Evolutionary conservation across 306 rosid species (phyloP), one percentile per base, ranked within the genome.

Genomic region (Cotoneaster glaucophyllus): DNA sequence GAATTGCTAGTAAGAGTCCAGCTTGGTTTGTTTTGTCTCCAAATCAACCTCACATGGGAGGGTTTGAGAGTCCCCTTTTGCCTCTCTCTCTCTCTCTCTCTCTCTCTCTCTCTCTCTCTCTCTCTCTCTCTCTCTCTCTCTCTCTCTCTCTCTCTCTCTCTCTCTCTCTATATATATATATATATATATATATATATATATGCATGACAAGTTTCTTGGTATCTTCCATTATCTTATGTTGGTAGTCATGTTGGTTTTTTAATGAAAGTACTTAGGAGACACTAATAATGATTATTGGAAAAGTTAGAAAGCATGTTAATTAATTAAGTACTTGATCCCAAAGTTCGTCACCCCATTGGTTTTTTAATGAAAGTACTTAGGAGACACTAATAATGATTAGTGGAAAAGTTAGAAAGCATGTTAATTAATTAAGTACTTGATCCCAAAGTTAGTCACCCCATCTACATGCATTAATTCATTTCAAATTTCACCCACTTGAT

Each of bases 31-130:
- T 92, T 84, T 91, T 93, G 85, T 87, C 90, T 72, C 91, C 88
- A 84, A 89, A 88, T 88, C 88, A 85, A 28, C 73, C 87, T 88
- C 92, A 91, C 96, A 91, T 91, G 97, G 91, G 83, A 52, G 67
- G 54, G 26, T 29, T 68, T 86, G 79, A 77, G 44, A 31, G 13
- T 2, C 8, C 68, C n/a, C 14, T 64, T 28, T 29, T 14, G 9
- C 24, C 18, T 3, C 67, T 59, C 67, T 63, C 67, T 63, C 41
- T 17, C 2, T 63, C 62, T n/a, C 62, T 56, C 67, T 63, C 22
- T 17, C 1, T 63, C 62, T 56, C 61, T 56, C 14, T 28, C 66
- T 58, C 65, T 61, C 66, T 62, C 37, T 14, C 2, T 62, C 59
- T 53, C 59, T 53, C 14, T 28, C 66, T 58, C 65, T 61, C 66